Evolutionary conservation across 2,329 filamentous ascomycete genomes (phyloP).

Genomic region (Calonectria honghensis): DNA sequence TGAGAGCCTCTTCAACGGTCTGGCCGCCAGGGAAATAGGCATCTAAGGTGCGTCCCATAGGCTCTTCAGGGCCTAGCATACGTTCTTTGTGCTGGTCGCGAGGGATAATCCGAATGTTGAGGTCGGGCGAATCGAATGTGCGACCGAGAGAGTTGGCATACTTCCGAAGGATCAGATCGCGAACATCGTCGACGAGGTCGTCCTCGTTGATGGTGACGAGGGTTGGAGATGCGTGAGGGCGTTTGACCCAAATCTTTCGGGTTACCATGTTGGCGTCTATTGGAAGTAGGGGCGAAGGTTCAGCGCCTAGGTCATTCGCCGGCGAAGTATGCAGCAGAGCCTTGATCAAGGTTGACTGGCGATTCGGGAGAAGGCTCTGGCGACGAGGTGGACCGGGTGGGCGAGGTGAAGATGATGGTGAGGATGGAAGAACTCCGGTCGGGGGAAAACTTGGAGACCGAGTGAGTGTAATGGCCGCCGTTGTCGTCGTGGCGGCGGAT

Average conservation of each 20-base stretch:
- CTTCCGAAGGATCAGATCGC: conserved; percentile 93
- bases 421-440: conserved; percentile 38
- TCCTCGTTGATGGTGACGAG: conserved; percentile 90
- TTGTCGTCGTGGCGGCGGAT: conserved; percentile 42
- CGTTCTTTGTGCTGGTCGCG: conserved; percentile 81
- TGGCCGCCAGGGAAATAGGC: conserved; percentile 91
- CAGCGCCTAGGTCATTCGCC: conserved; percentile 48
- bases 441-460: conserved; percentile 52
- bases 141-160: conserved; percentile 94
- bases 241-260: conserved; percentile 96
- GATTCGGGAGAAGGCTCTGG: conserved; percentile 63
- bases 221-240: conserved; percentile 89
- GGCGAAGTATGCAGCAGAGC: conserved; percentile 56
- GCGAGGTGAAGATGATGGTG: conserved; percentile 45
- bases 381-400: conserved; percentile 53
- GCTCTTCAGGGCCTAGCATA: conserved; percentile 88
- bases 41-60: conserved; percentile 85
- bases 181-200: conserved; percentile 94
- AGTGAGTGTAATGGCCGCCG: conserved; percentile 65
- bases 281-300: conserved; percentile 53
- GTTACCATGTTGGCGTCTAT: conserved; percentile 74
- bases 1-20: conserved; percentile 88
- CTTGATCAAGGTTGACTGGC: conserved; percentile 58
- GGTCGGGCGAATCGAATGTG: conserved; percentile 92
- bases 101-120: conserved; percentile 85